phyloP scores from a whole-genome alignment of 306 rosid genomes.

The Alnus rubra region DNA sequence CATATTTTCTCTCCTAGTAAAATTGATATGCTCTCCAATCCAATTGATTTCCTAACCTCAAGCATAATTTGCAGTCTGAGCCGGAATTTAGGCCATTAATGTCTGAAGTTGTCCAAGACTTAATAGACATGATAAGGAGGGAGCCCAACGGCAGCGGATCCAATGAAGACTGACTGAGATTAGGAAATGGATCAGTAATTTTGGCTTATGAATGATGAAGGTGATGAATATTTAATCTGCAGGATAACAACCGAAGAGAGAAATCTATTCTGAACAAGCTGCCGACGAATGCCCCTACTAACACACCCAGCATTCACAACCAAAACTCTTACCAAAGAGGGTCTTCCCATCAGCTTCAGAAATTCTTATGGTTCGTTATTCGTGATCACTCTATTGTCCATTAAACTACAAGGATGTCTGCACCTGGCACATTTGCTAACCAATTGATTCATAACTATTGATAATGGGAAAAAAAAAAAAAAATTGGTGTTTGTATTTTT shows the following conservation, averaged over 20 bases:
- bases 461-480: slow-evolving; percentile 31
- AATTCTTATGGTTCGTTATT: slow-evolving; percentile 28
- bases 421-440: slow-evolving; percentile 37
- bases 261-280: slow-evolving; percentile 13
- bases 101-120: slow-evolving; percentile 90
- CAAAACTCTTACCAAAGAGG: slow-evolving; percentile 13
- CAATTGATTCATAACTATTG: slow-evolving; percentile 41
- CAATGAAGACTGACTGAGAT: slow-evolving; percentile 51
- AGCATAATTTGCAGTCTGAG: slow-evolving; percentile 58
- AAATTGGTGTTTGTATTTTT: slow-evolving; percentile 19
- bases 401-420: slow-evolving; percentile 31
- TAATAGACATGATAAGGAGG: slow-evolving; percentile 73
- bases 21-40: slow-evolving; percentile 2
- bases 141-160: slow-evolving; percentile 62
- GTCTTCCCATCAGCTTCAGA: slow-evolving; percentile 24
- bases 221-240: slow-evolving; percentile 33
- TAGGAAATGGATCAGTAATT: slow-evolving; percentile 19
- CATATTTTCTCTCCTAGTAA: not conserved
- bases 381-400: slow-evolving; percentile 29
- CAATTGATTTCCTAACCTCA: slow-evolving; percentile 17
- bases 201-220: slow-evolving; percentile 20
- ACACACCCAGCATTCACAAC: slow-evolving; percentile 37
- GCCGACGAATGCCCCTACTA: slow-evolving; percentile 31
- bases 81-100: slow-evolving; percentile 93
- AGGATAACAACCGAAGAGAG: slow-evolving; percentile 24